These are phyloP conservation scores for Saccharomyces hybrid DNA, from an alignment of 1,139 yeast species.

Conservation along the genomic window DNA sequence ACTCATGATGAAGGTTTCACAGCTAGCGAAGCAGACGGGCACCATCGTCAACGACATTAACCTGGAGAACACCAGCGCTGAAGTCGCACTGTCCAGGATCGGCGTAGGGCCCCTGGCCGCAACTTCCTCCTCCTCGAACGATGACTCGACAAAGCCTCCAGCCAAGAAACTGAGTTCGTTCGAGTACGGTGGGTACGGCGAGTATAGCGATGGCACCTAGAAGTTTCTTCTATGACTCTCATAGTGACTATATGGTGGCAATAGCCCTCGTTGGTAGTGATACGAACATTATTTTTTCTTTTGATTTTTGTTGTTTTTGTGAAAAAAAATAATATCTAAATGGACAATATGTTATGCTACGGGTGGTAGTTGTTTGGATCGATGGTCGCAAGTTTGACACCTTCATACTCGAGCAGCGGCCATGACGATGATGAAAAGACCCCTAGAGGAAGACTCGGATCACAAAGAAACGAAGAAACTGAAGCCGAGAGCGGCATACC, in stretches of 20 bases:
- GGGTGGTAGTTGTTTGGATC: background rate
- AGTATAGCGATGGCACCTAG: slow-evolving; percentile 19
- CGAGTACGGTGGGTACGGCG: slow-evolving; percentile 35
- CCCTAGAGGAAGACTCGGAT: background rate
- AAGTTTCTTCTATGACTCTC: background rate
- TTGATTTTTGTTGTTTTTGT: background rate
- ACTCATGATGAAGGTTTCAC: slow-evolving; percentile 52
- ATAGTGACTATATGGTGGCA: background rate
- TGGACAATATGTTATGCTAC: slow-evolving; percentile 1
- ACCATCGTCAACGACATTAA: slow-evolving; percentile 35
- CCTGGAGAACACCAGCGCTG: slow-evolving; percentile 71
- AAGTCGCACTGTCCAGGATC: slow-evolving; percentile 62
- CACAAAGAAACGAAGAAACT: slow-evolving; percentile 5
- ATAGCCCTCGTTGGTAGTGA: background rate
- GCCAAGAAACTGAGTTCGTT: slow-evolving; percentile 26
- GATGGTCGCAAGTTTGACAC: background rate
- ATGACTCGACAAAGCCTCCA: slow-evolving; percentile 3
- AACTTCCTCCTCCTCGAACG: background rate
- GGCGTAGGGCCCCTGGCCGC: slow-evolving; percentile 76
- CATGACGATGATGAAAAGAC: slow-evolving; percentile 1
- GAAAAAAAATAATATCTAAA: background rate
- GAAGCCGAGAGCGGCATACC: slow-evolving; percentile 16
- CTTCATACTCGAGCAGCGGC: background rate
- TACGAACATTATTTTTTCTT: background rate
- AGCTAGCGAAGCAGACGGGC: slow-evolving; percentile 38